Conservation (phyloP, 192 early-diverging fungal species). For the Geranomyces variabilis region DNA sequence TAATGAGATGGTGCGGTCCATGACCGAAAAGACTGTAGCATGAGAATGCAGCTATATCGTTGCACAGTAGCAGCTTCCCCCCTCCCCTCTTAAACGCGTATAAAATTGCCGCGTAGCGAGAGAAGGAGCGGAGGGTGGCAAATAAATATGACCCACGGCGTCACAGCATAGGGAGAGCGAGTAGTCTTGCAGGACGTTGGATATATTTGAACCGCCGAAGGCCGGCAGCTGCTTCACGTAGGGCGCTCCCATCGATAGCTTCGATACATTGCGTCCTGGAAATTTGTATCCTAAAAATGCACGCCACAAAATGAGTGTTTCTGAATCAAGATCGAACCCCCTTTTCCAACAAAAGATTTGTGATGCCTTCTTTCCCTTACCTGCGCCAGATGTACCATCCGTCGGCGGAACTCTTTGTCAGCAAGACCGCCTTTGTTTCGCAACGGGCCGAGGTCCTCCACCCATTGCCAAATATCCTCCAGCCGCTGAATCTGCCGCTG, state of each 20-base stretch:
- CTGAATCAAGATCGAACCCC: background rate
- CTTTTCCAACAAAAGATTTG: background rate
- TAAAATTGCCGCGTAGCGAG: no score
- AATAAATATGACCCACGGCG: no score
- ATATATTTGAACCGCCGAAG: no score
- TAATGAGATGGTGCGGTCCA: conserved; percentile 43
- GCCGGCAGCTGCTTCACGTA: no score
- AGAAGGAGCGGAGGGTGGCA: no score
- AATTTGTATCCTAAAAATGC: conserved; percentile 25
- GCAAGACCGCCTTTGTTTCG: conserved; percentile 14
- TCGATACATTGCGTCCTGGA: conserved; percentile 39
- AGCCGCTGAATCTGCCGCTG: conserved; percentile 31
- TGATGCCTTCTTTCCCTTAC: background rate
- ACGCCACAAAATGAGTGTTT: background rate
- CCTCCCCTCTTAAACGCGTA: no score
- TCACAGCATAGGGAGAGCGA: no score
- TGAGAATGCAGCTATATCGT: background rate
- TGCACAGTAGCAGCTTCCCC: background rate
- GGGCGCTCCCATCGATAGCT: conserved; percentile 35
- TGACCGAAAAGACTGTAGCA: conserved; percentile 17
- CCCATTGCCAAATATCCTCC: conserved; percentile 39
- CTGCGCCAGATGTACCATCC: conserved; percentile 30
- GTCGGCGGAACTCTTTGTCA: conserved; percentile 31
- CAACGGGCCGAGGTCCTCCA: conserved; percentile 34
- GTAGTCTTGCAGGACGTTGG: no score